phyloP scores from a whole-genome alignment of 306 rosid species.

The Prunus mume region DNA sequence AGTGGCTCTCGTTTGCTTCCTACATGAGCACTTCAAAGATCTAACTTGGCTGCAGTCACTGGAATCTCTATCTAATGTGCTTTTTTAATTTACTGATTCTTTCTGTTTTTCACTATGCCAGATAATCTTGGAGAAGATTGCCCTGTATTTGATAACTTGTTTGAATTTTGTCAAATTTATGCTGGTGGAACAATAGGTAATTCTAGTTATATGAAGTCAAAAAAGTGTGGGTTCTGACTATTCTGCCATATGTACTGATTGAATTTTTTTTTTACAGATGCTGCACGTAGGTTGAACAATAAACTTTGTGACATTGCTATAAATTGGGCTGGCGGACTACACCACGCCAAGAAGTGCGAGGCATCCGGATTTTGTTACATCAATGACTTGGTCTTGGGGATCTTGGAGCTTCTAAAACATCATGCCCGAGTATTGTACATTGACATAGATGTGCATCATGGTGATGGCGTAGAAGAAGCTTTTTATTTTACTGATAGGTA shows the following conservation, averaged over 20 bases:
- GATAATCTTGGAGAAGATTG: conserved; percentile 99
- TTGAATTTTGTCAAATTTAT: conserved; percentile 97
- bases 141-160: conserved; percentile 92
- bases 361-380: conserved; percentile 99
- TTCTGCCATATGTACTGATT: conserved; percentile 21
- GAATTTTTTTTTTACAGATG: conserved; percentile 55
- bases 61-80: background rate
- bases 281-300: conserved; percentile 90
- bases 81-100: background rate
- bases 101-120: conserved; percentile 27
- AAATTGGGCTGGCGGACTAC: conserved; percentile 99
- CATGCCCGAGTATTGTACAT: conserved; percentile 95
- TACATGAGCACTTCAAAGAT: background rate
- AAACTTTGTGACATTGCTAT: conserved; percentile 92
- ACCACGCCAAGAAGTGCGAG: conserved; percentile 99
- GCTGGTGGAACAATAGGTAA: conserved; percentile 98
- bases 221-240: conserved; percentile 12
- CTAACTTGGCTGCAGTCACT: background rate
- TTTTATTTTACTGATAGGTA: conserved; percentile 97
- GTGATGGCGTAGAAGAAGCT: conserved; percentile 99
- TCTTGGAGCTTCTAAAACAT: conserved; percentile 89
- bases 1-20: background rate
- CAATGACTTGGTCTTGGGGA: conserved; percentile 95
- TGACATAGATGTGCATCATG: conserved; percentile 98
- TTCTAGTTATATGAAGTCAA: conserved; percentile 8